Conservation (phyloP, 2,329 filamentous ascomycete species). For the Pestalotiopsis sp. region DNA sequence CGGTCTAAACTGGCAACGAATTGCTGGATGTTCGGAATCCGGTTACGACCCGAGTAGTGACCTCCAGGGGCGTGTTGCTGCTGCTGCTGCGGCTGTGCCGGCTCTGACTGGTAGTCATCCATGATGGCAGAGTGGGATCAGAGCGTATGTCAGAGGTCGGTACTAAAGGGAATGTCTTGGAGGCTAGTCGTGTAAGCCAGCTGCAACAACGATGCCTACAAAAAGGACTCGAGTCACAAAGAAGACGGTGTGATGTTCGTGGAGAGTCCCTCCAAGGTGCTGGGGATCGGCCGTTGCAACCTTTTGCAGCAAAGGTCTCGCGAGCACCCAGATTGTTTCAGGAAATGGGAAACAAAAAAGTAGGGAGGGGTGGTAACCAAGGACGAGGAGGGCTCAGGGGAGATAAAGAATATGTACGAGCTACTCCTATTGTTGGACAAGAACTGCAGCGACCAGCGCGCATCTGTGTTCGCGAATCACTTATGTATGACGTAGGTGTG, state of each 20-base stretch:
- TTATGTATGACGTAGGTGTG: conserved; percentile 20
- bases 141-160: background rate
- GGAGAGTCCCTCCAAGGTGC: background rate
- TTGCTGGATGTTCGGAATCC: conserved; percentile 83
- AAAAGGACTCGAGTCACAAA: background rate
- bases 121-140: background rate
- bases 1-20: conserved; percentile 78
- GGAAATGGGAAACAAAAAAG: background rate
- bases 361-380: background rate
- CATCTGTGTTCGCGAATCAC: conserved; percentile 1
- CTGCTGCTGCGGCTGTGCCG: conserved; percentile 15
- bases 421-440: background rate
- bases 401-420: background rate
- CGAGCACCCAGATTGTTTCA: background rate
- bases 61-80: conserved; percentile 25
- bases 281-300: background rate
- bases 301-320: background rate
- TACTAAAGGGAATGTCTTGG: background rate
- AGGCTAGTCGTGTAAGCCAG: background rate
- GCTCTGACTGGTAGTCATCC: too few species aligned
- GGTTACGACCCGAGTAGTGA: conserved; percentile 81
- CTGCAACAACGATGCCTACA: background rate
- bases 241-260: background rate
- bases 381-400: background rate
- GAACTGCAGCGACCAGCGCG: background rate